Conservation (phyloP, 2,329 filamentous ascomycete species). For the Monilinia fructicola region DNA sequence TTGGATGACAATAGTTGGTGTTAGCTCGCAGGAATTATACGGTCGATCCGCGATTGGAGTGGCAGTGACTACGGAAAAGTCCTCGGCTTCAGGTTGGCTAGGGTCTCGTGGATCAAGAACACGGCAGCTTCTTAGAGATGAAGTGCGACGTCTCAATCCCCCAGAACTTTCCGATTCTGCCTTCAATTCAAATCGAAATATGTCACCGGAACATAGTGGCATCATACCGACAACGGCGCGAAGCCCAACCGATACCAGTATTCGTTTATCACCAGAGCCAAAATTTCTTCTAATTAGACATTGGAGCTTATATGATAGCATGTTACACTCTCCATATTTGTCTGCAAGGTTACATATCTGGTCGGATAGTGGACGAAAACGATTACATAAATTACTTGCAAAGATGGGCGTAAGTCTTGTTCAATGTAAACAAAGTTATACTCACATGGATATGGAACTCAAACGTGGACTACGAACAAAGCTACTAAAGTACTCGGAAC, state of each 20-base stretch:
- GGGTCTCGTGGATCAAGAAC: constrained; percentile 80
- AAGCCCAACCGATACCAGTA: constrained; percentile 87
- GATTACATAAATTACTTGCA: constrained; percentile 88
- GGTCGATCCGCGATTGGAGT: constrained; percentile 81
- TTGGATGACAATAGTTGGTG: constrained; percentile 92
- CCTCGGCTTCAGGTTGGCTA: constrained; percentile 69
- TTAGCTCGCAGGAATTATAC: constrained; percentile 90
- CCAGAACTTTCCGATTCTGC: constrained; percentile 59
- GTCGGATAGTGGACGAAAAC: constrained; percentile 84
- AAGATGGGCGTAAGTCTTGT: constrained; percentile 97
- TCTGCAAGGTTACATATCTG: constrained; percentile 91
- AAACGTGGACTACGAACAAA: constrained; percentile 85
- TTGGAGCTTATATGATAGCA: constrained; percentile 97
- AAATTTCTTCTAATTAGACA: constrained; percentile 90
- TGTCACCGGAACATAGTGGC: constrained; percentile 67
- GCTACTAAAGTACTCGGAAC: constrained; percentile 83
- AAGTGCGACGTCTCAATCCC: constrained; percentile 90
- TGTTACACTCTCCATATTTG: constrained; percentile 95
- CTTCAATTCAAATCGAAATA: constrained; percentile 58
- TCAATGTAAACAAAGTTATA: constrained; percentile 93
- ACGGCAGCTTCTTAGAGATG: constrained; percentile 82
- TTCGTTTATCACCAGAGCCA: constrained; percentile 89
- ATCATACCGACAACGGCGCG: constrained; percentile 85
- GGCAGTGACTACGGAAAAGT: constrained; percentile 59
- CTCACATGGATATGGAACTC: constrained; percentile 97